These are phyloP conservation scores for Vanilla planifolia DNA, from an alignment of 106 monocot genomes.

Conservation along the genomic window DNA sequence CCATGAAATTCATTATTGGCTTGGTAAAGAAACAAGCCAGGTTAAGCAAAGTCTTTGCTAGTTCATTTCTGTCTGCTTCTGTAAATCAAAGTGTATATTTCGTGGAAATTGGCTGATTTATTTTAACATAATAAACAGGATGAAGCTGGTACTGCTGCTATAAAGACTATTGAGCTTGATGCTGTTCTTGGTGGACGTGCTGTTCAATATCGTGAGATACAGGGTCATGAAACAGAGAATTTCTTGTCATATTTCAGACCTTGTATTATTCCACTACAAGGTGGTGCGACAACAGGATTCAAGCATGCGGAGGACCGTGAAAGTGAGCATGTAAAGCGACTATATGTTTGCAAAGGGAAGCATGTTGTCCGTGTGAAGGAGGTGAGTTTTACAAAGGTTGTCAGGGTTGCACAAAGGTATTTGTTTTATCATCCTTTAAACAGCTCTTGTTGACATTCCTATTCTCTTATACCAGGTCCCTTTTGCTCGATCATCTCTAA, in stretches of 20 bases:
- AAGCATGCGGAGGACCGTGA: constrained; percentile 34
- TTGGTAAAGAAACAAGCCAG: constrained; percentile 67
- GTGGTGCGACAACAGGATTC: constrained; percentile 48
- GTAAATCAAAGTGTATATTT: not conserved
- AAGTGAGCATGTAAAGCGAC: constrained; percentile 29
- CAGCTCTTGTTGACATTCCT: not conserved
- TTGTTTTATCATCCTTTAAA: not conserved
- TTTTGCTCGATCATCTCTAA: constrained; percentile 48
- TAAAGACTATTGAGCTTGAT: constrained; percentile 62
- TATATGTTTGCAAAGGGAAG: constrained; percentile 53
- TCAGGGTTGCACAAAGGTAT: not conserved
- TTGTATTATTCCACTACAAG: constrained; percentile 56
- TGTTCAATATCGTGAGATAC: constrained; percentile 58
- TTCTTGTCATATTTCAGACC: constrained; percentile 59
- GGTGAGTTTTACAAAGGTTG: constrained; percentile 19
- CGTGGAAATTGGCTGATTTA: not conserved
- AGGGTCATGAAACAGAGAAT: constrained; percentile 55
- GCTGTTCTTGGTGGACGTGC: constrained; percentile 56
- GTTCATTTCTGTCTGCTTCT: not conserved
- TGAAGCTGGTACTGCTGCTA: constrained; percentile 59
- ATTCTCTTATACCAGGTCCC: constrained; percentile 30
- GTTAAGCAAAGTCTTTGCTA: constrained; percentile 8
- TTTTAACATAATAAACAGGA: constrained; percentile 25
- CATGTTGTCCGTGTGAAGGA: constrained; percentile 58
- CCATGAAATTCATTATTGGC: constrained; percentile 62